Conservation (phyloP, 257 asterid genomes). For the Ligustrum vulgare region DNA sequence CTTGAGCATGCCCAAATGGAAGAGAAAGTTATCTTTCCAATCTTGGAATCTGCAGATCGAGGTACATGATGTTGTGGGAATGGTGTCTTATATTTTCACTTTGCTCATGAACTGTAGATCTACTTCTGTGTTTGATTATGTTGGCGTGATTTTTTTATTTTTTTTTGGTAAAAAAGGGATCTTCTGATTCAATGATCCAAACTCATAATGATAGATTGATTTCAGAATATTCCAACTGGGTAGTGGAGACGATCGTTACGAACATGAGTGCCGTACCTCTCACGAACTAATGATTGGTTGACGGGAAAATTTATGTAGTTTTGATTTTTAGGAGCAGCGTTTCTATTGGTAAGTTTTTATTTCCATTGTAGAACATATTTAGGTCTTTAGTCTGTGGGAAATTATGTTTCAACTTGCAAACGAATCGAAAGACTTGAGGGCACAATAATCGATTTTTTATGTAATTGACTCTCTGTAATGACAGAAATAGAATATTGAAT, state of each 20-base stretch:
- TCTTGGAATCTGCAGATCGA: slow-evolving; percentile 89
- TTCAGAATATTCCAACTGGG: background rate
- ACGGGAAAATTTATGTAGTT: background rate
- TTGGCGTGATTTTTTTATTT: background rate
- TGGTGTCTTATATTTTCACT: background rate
- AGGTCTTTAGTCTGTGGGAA: background rate
- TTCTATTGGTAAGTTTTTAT: background rate
- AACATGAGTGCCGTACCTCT: background rate
- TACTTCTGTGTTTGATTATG: background rate
- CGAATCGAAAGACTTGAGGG: background rate
- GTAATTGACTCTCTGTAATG: background rate
- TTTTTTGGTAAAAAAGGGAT: background rate
- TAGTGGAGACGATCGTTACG: background rate
- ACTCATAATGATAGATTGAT: background rate
- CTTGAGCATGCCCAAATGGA: slow-evolving; percentile 99
- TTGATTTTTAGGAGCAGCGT: no score
- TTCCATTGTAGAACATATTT: background rate
- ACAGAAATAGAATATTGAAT: background rate
- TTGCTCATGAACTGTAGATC: background rate
- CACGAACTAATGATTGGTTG: background rate
- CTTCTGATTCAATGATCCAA: background rate
- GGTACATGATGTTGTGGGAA: slow-evolving; percentile 37
- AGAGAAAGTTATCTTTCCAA: slow-evolving; percentile 82
- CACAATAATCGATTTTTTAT: background rate
- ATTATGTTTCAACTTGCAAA: background rate